These are phyloP conservation scores for Dactylorhiza incarnata DNA, from an alignment of 106 monocot genomes.

Conservation along the genomic window DNA sequence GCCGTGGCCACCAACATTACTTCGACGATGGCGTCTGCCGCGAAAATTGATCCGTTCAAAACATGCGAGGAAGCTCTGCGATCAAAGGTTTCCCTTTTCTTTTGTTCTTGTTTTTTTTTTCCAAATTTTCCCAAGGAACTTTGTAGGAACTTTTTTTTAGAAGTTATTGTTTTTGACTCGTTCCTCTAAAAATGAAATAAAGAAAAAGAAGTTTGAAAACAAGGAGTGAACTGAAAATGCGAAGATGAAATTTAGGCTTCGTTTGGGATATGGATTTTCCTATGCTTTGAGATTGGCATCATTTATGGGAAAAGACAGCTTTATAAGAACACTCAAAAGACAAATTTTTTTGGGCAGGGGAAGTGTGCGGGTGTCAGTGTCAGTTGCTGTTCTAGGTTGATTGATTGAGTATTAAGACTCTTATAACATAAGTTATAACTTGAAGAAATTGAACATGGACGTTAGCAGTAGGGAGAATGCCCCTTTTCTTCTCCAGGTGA, in stretches of 20 bases:
- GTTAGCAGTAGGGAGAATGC: no score
- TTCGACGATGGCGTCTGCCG: neutral
- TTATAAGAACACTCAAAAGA: no score
- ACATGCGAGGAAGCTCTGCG: constrained; percentile 12
- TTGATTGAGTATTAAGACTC: no score
- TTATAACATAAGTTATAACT: no score
- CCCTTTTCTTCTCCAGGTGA: no score
- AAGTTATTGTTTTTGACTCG: neutral
- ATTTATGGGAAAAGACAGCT: no score
- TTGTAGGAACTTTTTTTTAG: neutral
- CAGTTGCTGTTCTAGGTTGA: no score
- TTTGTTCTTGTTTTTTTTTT: neutral
- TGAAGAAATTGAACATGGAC: no score
- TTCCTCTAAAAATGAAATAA: neutral
- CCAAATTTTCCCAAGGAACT: neutral
- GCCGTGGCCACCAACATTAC: neutral
- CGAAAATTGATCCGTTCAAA: neutral
- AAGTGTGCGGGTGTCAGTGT: no score
- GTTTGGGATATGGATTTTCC: neutral
- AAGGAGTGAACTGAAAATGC: neutral
- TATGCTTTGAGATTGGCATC: neutral
- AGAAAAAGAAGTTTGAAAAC: no score
- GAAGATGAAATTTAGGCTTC: neutral
- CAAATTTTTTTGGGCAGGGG: no score
- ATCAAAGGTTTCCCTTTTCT: constrained; percentile 3